Percentiles rank a stretch among this genome's conserved stretches.
Evolutionary conservation across 495 filamentous ascomycete genomes (phyloP).

Genomic region (Echria macrotheca): DNA sequence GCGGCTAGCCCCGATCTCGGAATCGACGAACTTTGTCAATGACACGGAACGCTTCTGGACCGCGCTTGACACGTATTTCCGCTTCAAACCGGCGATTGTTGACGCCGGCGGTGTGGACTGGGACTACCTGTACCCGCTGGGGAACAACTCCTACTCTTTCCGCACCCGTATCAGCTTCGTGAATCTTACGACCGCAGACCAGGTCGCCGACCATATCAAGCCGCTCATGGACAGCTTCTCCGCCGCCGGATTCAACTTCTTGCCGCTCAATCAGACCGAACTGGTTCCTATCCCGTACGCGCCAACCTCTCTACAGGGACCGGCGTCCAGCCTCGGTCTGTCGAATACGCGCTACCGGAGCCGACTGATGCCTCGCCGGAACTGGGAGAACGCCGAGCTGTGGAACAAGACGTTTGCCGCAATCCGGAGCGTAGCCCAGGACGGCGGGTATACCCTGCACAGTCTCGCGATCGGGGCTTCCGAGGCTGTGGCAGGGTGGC

Average conservation of each 20-base stretch:
- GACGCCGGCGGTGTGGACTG: conserved; percentile 39
- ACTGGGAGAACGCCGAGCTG: conserved; percentile 25
- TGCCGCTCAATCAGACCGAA: conserved; percentile 22
- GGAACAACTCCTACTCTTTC: conserved; percentile 27
- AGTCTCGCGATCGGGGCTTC: conserved; percentile 36
- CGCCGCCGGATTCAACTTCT: conserved; percentile 1
- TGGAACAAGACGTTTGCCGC: conserved; percentile 40
- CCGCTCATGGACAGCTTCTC: conserved; percentile 20
- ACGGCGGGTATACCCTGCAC: conserved; percentile 32
- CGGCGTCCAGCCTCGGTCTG: conserved; percentile 7
- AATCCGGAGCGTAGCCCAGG: conserved; percentile 34
- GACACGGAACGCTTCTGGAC: conserved; percentile 46
- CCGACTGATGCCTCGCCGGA: conserved; percentile 43
- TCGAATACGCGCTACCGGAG: conserved; percentile 33
- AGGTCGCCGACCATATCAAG: conserved; percentile 20
- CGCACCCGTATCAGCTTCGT: conserved; percentile 17
- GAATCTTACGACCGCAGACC: conserved; percentile 10
- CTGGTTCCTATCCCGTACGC: not conserved
- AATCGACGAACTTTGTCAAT: conserved; percentile 19
- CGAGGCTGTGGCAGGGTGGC: conserved; percentile 28
- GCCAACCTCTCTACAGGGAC: not conserved
- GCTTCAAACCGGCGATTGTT: conserved; percentile 26
- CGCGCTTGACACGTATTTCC: conserved; percentile 37
- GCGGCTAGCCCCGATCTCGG: conserved; percentile 21
- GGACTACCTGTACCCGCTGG: conserved; percentile 31